phyloP scores from a whole-genome alignment of 306 rosid species.

The Castanea mollissima region DNA sequence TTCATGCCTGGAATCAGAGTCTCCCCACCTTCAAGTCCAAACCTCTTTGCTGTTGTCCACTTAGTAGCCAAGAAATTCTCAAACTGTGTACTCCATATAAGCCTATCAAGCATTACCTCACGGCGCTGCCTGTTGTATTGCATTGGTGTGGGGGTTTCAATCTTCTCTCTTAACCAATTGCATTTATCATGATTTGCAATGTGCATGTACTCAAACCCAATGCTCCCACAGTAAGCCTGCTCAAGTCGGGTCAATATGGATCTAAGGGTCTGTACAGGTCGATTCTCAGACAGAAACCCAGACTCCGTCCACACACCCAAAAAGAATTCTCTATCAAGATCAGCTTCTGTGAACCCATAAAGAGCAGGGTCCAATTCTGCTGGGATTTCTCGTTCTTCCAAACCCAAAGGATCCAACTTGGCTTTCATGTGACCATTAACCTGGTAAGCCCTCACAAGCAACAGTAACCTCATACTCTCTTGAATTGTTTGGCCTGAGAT shows the following conservation, averaged over 20 bases:
- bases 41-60: slow-evolving; percentile 93
- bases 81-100: slow-evolving; percentile 86
- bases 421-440: slow-evolving; percentile 97
- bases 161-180: slow-evolving; percentile 89
- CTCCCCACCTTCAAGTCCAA: slow-evolving; percentile 94
- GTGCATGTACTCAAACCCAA: slow-evolving; percentile 97
- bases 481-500: slow-evolving; percentile 96
- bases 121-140: slow-evolving; percentile 73
- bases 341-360: slow-evolving; percentile 89
- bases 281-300: slow-evolving; percentile 96
- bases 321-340: slow-evolving; percentile 94
- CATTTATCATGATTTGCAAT: slow-evolving; percentile 80
- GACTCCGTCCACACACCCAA: slow-evolving; percentile 96
- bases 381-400: slow-evolving; percentile 64
- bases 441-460: slow-evolving; percentile 92
- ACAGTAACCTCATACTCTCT: slow-evolving; percentile 92
- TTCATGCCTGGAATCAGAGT: slow-evolving; percentile 96
- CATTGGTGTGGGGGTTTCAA: slow-evolving; percentile 75
- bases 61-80: slow-evolving; percentile 94
- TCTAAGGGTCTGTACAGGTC: slow-evolving; percentile 89
- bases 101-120: slow-evolving; percentile 86
- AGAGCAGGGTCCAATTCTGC: slow-evolving; percentile 84
- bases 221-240: slow-evolving; percentile 94
- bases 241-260: slow-evolving; percentile 90
- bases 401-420: slow-evolving; percentile 71